phyloP scores from a whole-genome alignment of 306 rosid genomes.

The Lathyrus tuberosus region DNA sequence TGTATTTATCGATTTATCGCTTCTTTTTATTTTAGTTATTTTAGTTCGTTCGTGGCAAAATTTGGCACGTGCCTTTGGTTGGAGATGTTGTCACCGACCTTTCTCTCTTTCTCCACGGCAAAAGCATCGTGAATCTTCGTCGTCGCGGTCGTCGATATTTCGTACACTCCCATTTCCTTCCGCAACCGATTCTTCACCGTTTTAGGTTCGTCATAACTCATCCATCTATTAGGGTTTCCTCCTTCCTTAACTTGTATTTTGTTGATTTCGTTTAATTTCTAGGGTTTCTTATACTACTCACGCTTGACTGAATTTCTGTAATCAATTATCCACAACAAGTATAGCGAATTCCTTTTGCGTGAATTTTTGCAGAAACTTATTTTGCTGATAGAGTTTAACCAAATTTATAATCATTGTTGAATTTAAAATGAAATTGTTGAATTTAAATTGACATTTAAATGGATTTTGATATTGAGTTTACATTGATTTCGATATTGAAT shows the following conservation, averaged over 20 bases:
- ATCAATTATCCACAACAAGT: slow-evolving; percentile 21
- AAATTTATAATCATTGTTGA: not conserved
- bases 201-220: slow-evolving; percentile 39
- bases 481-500: slow-evolving; percentile 26
- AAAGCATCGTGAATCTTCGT: slow-evolving; percentile 40
- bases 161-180: slow-evolving; percentile 4
- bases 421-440: not conserved
- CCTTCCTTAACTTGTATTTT: slow-evolving; percentile 5
- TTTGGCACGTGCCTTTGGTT: slow-evolving; percentile 49
- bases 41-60: slow-evolving; percentile 43
- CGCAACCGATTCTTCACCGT: slow-evolving; percentile 27
- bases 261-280: slow-evolving; percentile 28
- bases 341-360: slow-evolving; percentile 23
- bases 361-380: not conserved
- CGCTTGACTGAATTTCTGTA: slow-evolving; percentile 36
- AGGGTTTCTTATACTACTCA: slow-evolving; percentile 18
- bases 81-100: slow-evolving; percentile 45
- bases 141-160: slow-evolving; percentile 30
- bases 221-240: slow-evolving; percentile 41
- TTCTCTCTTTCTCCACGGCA: slow-evolving; percentile 41
- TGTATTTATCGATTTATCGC: slow-evolving; percentile 9
- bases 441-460: not conserved
- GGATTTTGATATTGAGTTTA: slow-evolving; percentile 1
- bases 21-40: slow-evolving; percentile 33
- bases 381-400: not conserved